Percentiles rank a stretch among this genome's conserved stretches.
phyloP scores from a whole-genome alignment of 345 rosid species.

The Populus simonii region DNA sequence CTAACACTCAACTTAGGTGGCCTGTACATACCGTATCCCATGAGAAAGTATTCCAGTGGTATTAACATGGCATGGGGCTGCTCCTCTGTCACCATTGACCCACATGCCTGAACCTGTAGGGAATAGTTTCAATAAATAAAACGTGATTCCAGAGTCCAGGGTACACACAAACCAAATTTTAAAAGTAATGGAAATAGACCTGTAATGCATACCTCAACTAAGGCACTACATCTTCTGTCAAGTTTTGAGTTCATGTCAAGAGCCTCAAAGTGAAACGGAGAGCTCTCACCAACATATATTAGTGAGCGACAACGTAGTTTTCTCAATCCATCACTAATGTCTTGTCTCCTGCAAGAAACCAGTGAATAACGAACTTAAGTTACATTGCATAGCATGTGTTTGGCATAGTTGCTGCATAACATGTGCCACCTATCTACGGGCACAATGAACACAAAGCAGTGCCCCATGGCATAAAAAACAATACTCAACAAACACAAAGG shows the following conservation, averaged over 20 bases:
- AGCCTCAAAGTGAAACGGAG: slow-evolving; percentile 82
- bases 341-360: slow-evolving; percentile 40
- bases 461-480: background rate
- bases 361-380: background rate
- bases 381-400: background rate
- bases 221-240: slow-evolving; percentile 80
- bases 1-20: slow-evolving; percentile 64
- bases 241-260: slow-evolving; percentile 77
- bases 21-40: slow-evolving; percentile 75
- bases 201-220: slow-evolving; percentile 64
- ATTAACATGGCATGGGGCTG: slow-evolving; percentile 97
- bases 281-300: slow-evolving; percentile 81
- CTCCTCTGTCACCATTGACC: slow-evolving; percentile 93
- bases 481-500: background rate
- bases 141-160: background rate
- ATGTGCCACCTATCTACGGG: background rate
- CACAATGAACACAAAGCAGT: background rate
- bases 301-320: slow-evolving; percentile 74
- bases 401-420: background rate
- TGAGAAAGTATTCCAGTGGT: slow-evolving; percentile 84
- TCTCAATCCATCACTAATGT: slow-evolving; percentile 70
- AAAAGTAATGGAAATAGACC: background rate
- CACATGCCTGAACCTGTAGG: slow-evolving; percentile 86
- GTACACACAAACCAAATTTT: background rate
- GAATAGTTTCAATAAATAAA: background rate